These are phyloP conservation scores for Trichoderma harzianum DNA, from an alignment of 2,329 filamentous ascomycete genomes.

Conservation along the genomic window DNA sequence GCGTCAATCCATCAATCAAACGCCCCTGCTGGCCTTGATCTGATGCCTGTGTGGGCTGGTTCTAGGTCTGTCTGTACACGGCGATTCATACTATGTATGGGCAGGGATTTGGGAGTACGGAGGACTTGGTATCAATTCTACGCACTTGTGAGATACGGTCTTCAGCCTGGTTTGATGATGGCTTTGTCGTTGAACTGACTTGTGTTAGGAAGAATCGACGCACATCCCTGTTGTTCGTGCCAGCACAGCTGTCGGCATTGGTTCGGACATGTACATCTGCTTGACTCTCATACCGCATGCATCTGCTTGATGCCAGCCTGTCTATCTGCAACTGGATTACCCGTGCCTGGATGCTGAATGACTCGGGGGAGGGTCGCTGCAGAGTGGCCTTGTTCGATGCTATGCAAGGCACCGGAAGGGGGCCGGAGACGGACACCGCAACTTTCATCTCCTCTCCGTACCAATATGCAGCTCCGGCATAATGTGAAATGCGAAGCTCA, in stretches of 20 bases:
- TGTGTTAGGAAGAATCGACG: background rate
- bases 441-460: background rate
- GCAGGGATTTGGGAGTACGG: background rate
- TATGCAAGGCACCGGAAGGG: conserved; percentile 15
- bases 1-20: background rate
- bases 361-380: conserved; percentile 2
- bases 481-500: background rate
- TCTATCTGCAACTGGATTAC: background rate
- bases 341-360: conserved; percentile 10
- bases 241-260: background rate
- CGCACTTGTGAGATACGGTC: background rate
- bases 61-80: background rate
- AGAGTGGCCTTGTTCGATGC: background rate
- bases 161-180: background rate
- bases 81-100: background rate
- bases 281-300: background rate
- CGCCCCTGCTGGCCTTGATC: background rate
- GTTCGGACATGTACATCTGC: background rate
- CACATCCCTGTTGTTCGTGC: conserved; percentile 1
- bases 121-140: background rate
- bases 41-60: background rate
- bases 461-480: background rate
- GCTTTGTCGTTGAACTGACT: background rate
- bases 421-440: conserved; percentile 11
- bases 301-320: background rate